Conservation (phyloP, 495 filamentous ascomycete species). For the Xylaria cubensis region DNA sequence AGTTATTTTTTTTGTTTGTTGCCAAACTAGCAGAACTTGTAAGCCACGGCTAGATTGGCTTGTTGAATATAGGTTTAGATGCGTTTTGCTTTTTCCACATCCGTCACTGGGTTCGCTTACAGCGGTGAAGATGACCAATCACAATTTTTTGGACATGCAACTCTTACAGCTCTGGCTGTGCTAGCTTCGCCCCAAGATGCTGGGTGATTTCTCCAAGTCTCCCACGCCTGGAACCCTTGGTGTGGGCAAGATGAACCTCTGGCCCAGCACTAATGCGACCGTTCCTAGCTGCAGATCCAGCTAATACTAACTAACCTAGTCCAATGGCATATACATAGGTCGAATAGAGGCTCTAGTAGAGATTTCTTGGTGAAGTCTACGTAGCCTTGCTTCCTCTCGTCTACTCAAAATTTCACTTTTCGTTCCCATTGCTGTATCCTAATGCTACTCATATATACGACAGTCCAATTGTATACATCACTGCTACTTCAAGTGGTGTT, state of each 20-base stretch:
- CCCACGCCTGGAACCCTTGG: constrained; percentile 5
- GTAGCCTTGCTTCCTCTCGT: neutral
- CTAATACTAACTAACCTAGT: too few species aligned
- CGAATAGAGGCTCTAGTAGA: neutral
- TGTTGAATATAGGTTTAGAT: constrained; percentile 14
- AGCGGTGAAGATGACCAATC: neutral
- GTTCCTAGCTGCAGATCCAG: too few species aligned
- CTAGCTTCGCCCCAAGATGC: constrained; percentile 9
- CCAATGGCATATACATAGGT: too few species aligned
- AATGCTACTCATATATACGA: neutral
- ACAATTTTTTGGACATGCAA: neutral
- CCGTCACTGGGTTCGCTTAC: neutral
- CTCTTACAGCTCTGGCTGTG: neutral
- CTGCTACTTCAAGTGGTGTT: neutral
- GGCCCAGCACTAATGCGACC: neutral
- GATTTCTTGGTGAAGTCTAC: neutral
- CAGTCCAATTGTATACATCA: neutral
- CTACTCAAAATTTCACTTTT: neutral
- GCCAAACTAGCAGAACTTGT: neutral
- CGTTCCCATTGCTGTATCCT: neutral
- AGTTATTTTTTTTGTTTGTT: neutral
- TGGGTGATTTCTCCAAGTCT: neutral
- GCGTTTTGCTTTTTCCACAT: constrained; percentile 15
- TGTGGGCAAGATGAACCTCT: constrained; percentile 7
- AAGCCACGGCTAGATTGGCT: neutral